A percentile compares a stretch with the other conserved stretches of the same genome.
Conservation (phyloP, 2,329 filamentous ascomycete species). For the Didymella pomorum region DNA sequence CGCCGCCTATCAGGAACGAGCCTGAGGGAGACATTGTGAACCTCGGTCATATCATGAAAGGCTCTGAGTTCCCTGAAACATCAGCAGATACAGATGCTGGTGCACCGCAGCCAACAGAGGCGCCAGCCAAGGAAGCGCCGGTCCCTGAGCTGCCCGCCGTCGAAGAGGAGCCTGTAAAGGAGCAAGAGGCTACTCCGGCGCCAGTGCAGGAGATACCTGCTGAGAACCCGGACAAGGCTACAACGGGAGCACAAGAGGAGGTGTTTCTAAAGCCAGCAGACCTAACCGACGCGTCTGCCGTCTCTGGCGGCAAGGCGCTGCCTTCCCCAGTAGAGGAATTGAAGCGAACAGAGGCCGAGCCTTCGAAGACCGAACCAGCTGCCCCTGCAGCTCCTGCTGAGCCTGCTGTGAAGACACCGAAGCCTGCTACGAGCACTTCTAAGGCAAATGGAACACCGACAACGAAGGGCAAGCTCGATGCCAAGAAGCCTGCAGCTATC, state of each 20-base stretch:
- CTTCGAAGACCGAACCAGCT: background rate
- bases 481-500: conserved; percentile 46
- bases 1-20: conserved; percentile 41
- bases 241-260: conserved; percentile 54
- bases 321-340: conserved; percentile 42
- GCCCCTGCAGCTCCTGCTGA: conserved; percentile 11
- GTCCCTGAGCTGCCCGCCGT: conserved; percentile 16
- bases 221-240: conserved; percentile 56
- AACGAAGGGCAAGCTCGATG: conserved; percentile 34
- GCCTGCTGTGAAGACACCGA: conserved; percentile 21
- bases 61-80: conserved; percentile 46
- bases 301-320: conserved; percentile 51
- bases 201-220: conserved; percentile 29
- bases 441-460: conserved; percentile 31
- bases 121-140: conserved; percentile 11
- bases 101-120: conserved; percentile 14
- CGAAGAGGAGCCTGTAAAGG: conserved; percentile 14
- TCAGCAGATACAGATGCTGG: conserved; percentile 20
- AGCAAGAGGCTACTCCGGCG: conserved; percentile 3
- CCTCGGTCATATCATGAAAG: conserved; percentile 48
- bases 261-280: conserved; percentile 52
- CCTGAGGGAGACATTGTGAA: conserved; percentile 41
- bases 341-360: conserved; percentile 15
- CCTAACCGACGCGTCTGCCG: conserved; percentile 44
- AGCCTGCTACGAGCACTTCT: conserved; percentile 24